These are phyloP conservation scores for Lodderomyces theae DNA, from an alignment of 1,139 yeast species.

Conservation along the genomic window DNA sequence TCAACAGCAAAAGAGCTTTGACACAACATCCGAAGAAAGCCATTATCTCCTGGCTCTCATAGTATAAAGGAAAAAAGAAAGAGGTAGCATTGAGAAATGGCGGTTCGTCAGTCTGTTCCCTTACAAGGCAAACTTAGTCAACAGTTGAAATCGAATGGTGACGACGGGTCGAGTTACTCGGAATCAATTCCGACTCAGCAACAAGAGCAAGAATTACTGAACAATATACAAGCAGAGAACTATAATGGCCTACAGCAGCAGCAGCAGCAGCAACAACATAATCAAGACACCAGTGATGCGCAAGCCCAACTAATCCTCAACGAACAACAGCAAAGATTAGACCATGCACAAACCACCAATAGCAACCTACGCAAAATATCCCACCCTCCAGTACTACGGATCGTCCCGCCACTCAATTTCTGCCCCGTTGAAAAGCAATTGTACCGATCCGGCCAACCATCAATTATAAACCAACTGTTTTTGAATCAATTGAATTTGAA, in stretches of 20 bases:
- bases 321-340: constrained; percentile 3
- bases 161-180: not conserved
- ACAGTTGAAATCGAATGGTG: not conserved
- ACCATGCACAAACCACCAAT: constrained; percentile 3
- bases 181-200: not conserved
- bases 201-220: not conserved
- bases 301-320: not conserved
- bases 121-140: constrained; percentile 1
- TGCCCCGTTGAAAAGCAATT: constrained; percentile 88
- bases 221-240: not conserved
- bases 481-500: constrained; percentile 68
- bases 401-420: constrained; percentile 91
- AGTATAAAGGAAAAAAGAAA: too few relatives aligned
- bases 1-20: too few relatives aligned
- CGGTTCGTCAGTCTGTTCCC: constrained; percentile 2
- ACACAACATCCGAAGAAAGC: too few relatives aligned
- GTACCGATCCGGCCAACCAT: constrained; percentile 94
- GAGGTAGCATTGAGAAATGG: not conserved
- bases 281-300: not conserved
- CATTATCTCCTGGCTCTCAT: too few relatives aligned
- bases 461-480: constrained; percentile 88
- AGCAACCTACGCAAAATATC: constrained; percentile 18
- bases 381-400: constrained; percentile 57
- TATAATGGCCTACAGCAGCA: constrained; percentile 7
- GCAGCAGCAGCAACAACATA: not conserved